These are phyloP conservation scores for Populus deltoides DNA, from an alignment of 345 rosid species.

Conservation along the genomic window DNA sequence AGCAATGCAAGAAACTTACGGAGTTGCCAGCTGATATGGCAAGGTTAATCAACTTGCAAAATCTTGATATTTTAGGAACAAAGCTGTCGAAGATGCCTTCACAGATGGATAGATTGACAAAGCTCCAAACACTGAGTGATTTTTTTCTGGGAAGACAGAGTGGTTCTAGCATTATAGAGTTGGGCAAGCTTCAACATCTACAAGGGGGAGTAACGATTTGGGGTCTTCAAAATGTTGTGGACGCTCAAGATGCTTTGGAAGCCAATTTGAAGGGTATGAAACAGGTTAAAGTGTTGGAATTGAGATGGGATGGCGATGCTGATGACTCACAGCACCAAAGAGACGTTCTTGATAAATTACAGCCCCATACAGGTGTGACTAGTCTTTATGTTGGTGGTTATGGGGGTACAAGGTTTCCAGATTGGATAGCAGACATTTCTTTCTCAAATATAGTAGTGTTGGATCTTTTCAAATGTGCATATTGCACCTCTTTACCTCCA, in stretches of 20 bases:
- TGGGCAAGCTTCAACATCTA: not conserved
- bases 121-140: not conserved
- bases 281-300: not conserved
- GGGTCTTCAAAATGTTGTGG: constrained; percentile 3
- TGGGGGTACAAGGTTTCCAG: not conserved
- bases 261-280: constrained; percentile 2
- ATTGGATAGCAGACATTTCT: not conserved
- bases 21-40: too few species aligned
- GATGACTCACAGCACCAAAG: too few species aligned
- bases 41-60: too few species aligned
- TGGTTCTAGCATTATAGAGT: too few species aligned
- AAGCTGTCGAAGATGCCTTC: not conserved
- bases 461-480: too few species aligned
- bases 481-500: too few species aligned
- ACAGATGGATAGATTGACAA: not conserved
- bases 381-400: not conserved
- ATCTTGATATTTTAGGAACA: not conserved
- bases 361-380: not conserved
- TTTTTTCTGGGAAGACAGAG: not conserved
- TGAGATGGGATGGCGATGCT: not conserved
- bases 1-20: too few species aligned
- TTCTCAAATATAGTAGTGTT: too few species aligned
- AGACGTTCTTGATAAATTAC: not conserved
- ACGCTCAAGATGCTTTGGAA: not conserved
- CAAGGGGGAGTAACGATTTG: not conserved